Evolutionary conservation across 176 grass and related monocot species (phyloP).

Genomic region (Eleusine indica): DNA sequence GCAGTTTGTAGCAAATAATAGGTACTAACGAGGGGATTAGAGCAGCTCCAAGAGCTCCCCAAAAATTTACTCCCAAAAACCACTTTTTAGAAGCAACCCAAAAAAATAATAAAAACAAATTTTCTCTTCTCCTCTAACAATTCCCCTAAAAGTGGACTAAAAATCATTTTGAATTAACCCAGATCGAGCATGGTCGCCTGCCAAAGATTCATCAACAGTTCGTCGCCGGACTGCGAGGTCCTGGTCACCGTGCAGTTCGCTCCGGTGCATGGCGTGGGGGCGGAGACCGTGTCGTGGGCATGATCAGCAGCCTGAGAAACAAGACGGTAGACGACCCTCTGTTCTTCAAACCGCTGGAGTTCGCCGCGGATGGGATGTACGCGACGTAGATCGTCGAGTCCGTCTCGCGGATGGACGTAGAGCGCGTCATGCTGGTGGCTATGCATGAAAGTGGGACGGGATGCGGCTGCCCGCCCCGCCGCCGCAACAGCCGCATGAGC

Average conservation of each 20-base stretch:
- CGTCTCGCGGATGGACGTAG: background rate
- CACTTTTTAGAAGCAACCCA: too few relatives aligned
- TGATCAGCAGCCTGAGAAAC: constrained; percentile 54
- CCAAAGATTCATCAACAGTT: constrained; percentile 24
- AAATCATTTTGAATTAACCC: too few relatives aligned
- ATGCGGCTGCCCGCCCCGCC: too few relatives aligned
- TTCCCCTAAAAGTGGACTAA: too few relatives aligned
- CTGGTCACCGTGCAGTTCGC: constrained; percentile 44
- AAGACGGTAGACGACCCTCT: constrained; percentile 35
- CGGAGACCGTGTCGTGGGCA: constrained; percentile 16
- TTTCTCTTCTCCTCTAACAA: too few relatives aligned
- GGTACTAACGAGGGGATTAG: too few relatives aligned
- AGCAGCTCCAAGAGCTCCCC: too few relatives aligned
- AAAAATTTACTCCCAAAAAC: too few relatives aligned
- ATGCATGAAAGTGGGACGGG: too few relatives aligned
- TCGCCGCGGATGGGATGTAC: constrained; percentile 39
- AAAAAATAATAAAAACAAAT: too few relatives aligned
- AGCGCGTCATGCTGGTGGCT: background rate
- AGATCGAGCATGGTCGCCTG: constrained; percentile 46
- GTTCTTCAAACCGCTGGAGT: constrained; percentile 43
- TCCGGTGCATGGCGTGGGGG: background rate
- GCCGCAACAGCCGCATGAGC: too few relatives aligned
- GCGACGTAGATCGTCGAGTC: background rate
- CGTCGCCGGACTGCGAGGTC: constrained; percentile 45
- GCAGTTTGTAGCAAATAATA: too few relatives aligned